Evolutionary conservation across 2,329 filamentous ascomycete species (phyloP).

Genomic region (Claviceps fusiformis): DNA sequence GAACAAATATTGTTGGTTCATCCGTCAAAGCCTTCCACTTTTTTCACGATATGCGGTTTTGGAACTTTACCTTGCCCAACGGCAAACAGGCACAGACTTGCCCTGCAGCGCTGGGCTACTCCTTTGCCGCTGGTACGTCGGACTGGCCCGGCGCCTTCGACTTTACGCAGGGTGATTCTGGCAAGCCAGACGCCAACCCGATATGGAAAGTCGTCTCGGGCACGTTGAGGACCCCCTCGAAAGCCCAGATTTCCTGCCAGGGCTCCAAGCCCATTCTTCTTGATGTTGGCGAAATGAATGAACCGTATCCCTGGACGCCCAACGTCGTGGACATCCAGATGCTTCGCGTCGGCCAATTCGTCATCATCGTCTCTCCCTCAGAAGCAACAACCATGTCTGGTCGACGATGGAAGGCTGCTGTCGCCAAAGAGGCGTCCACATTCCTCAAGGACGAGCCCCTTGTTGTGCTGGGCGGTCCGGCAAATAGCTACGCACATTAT

Average conservation of each 20-base stretch:
- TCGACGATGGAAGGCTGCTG: conserved; percentile 66
- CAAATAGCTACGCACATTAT: conserved; percentile 83
- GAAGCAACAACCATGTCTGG: conserved; percentile 91
- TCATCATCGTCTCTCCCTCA: conserved; percentile 73
- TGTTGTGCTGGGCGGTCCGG: conserved; percentile 78
- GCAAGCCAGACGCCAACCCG: conserved; percentile 54
- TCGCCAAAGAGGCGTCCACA: conserved; percentile 37
- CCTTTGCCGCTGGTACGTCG: conserved; percentile 83
- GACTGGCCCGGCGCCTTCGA: conserved; percentile 88
- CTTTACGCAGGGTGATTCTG: conserved; percentile 75
- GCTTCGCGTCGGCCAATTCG: conserved; percentile 68
- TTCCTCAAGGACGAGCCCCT: conserved; percentile 42
- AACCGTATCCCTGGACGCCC: conserved; percentile 76
- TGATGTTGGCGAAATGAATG: conserved; percentile 68
- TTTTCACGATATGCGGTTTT: conserved; percentile 70
- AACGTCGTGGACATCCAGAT: conserved; percentile 86
- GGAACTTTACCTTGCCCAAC: conserved; percentile 59
- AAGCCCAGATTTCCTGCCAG: conserved; percentile 64
- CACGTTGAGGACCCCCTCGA: conserved; percentile 55
- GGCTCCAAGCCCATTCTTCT: conserved; percentile 71
- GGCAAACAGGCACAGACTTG: conserved; percentile 61
- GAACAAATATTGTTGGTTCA: conserved; percentile 43
- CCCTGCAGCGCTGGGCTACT: conserved; percentile 77
- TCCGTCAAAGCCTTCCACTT: conserved; percentile 73
- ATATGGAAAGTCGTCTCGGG: conserved; percentile 68